A percentile compares a stretch with the other conserved stretches of the same genome.
Evolutionary conservation across 2,329 filamentous ascomycete species (phyloP).

Genomic region (Sordariomycetes sp.): DNA sequence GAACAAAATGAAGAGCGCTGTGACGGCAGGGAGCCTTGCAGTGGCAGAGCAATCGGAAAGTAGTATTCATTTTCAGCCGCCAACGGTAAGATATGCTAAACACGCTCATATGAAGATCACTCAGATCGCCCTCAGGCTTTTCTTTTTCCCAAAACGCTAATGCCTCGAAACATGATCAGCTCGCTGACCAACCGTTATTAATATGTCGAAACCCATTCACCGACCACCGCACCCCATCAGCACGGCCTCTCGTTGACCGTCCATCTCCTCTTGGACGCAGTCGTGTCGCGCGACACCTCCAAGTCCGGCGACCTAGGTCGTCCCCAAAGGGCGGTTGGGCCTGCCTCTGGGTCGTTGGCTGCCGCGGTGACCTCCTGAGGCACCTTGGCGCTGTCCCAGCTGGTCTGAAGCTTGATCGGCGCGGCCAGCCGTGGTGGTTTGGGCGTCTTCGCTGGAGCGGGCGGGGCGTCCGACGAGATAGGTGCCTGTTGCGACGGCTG

Average conservation of each 20-base stretch:
- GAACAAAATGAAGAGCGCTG: too few relatives aligned
- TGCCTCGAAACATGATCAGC: too few relatives aligned
- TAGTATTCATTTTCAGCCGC: too few relatives aligned
- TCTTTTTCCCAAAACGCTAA: too few relatives aligned
- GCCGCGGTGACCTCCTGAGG: constrained; percentile 6
- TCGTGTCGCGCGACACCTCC: constrained; percentile 35
- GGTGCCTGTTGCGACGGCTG: not conserved
- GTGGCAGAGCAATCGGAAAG: too few relatives aligned
- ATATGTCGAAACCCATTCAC: too few relatives aligned
- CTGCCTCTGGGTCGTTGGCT: constrained; percentile 25
- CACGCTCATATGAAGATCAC: too few relatives aligned
- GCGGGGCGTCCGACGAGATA: not conserved
- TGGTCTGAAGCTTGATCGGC: constrained; percentile 25
- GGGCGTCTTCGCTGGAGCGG: constrained; percentile 1
- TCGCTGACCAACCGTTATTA: too few relatives aligned
- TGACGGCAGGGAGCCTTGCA: too few relatives aligned
- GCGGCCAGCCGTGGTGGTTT: constrained; percentile 18
- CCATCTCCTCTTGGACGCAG: constrained; percentile 43
- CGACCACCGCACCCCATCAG: not conserved
- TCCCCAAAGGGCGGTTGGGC: constrained; percentile 34
- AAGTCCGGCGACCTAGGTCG: constrained; percentile 32
- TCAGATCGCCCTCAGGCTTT: too few relatives aligned
- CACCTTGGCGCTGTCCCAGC: constrained; percentile 12
- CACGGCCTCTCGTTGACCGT: constrained; percentile 38
- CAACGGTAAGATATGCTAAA: too few relatives aligned